Evolutionary conservation across 768 basidiomycete species (phyloP), one percentile per base, ranked within the genome.

Genomic region (Lactifluus pinguis): DNA sequence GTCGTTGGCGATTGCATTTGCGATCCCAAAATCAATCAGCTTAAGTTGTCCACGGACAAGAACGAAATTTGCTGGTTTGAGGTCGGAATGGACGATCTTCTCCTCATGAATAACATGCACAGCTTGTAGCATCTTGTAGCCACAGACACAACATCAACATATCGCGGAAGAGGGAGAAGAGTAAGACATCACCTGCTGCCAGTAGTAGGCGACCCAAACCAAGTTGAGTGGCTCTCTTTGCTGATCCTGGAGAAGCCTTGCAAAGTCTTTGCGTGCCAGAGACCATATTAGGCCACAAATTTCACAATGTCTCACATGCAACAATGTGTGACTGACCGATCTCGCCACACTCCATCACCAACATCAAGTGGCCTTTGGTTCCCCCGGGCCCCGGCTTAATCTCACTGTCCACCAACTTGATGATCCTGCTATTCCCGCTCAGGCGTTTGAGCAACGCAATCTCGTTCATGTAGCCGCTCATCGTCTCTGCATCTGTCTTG

Each of bases 11-110:
- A 99, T 95, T 9, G 95, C 95, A 70, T 98, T 98, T 14, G 95
- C 95, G 68, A 99, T 99, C n/a, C 95, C 95, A 69, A 99, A 99
- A 72, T 99, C 95, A 66, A 99, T 99, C 64, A 99, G 76, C 79
- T 99, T 99, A 59, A 99, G 77, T 66, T 92, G 88, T 6, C 95
- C 95, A 60, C 87, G 86, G 58, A 98, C 95, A 34, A 99, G 79
- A 21, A 99, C 95, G 66, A 99, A 99, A 73, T 99, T 99, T 4
- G 97, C 95, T 6, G 95, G 95, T 71, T 99, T 99, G 57, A 98
- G 79, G 73, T 99, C 95, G 19, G 95, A 95, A 73, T 99, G 95
- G 2, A 99, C 95, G 63, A 99, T 97, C 74, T 95, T 95, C 75
- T 97, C 94, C 65, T 95, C 91, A 69, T 99, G 95, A 55, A 98